Percentiles rank a stretch among this genome's conserved stretches.
phyloP scores from a whole-genome alignment of 2,329 filamentous ascomycete species.

The Fusarium verticillioides region DNA sequence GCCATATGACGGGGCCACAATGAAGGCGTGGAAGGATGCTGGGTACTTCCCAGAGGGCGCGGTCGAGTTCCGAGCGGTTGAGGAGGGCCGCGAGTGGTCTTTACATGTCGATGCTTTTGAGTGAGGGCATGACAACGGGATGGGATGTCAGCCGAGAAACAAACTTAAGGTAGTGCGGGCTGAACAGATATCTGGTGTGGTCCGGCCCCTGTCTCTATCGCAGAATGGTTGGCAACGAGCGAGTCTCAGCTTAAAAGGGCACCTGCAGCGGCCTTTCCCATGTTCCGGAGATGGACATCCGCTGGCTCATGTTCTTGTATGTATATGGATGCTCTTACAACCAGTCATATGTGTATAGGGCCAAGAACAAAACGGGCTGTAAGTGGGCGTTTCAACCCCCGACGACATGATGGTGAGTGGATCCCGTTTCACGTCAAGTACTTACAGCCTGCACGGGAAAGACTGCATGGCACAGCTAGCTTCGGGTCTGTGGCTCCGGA shows the following conservation, averaged over 20 bases:
- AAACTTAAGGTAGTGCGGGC: slow-evolving; percentile 21
- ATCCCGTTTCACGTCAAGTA: slow-evolving; percentile 34
- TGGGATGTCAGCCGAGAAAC: slow-evolving; percentile 25
- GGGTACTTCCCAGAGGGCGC: slow-evolving; percentile 85
- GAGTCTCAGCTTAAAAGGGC: slow-evolving; percentile 28
- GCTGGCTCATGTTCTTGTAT: slow-evolving; percentile 9
- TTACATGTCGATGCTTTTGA: slow-evolving; percentile 61
- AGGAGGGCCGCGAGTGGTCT: slow-evolving; percentile 65
- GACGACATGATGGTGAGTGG: slow-evolving; percentile 35
- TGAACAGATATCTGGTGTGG: slow-evolving; percentile 18
- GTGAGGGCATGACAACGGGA: slow-evolving; percentile 48
- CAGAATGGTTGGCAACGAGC: slow-evolving; percentile 18
- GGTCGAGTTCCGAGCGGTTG: slow-evolving; percentile 78
- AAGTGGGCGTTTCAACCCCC: slow-evolving; percentile 24
- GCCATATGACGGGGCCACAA: slow-evolving; percentile 84
- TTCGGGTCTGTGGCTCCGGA: slow-evolving; percentile 21
- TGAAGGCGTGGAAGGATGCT: slow-evolving; percentile 90
- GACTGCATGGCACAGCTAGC: slow-evolving; percentile 38
- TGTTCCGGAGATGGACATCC: slow-evolving; percentile 30
- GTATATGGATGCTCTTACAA: slow-evolving; percentile 34
- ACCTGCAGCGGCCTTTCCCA: slow-evolving; percentile 14
- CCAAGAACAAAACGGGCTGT: slow-evolving; percentile 24
- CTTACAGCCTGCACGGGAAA: slow-evolving; percentile 21
- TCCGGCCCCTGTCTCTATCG: slow-evolving; percentile 18
- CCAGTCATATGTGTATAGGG: slow-evolving; percentile 30